Conservation (phyloP, 2,329 filamentous ascomycete genomes). For the Huntiella decipiens region DNA sequence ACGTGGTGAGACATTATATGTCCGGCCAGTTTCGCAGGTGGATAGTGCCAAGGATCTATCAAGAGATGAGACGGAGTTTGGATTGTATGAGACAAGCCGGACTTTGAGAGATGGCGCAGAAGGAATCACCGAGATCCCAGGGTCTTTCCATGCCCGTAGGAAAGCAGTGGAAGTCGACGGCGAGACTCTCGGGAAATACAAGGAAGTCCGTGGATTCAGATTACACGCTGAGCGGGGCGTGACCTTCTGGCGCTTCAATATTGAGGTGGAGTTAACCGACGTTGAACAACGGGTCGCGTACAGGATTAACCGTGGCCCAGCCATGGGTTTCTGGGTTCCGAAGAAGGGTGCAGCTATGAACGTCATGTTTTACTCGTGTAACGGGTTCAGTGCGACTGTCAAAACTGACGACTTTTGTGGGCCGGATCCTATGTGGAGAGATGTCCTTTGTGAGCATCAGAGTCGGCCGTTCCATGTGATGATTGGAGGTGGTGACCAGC, state of each 20-base stretch:
- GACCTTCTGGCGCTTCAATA: slow-evolving; percentile 94
- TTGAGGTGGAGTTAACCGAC: slow-evolving; percentile 70
- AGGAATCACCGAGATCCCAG: slow-evolving; percentile 28
- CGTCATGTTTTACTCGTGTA: slow-evolving; percentile 97
- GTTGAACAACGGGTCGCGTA: slow-evolving; percentile 79
- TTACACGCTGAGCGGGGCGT: slow-evolving; percentile 71
- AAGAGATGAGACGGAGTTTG: slow-evolving; percentile 56
- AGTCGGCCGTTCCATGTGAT: slow-evolving; percentile 90
- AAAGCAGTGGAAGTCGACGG: slow-evolving; percentile 46
- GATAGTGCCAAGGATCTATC: slow-evolving; percentile 65
- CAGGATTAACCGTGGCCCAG: slow-evolving; percentile 79
- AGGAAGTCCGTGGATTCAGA: slow-evolving; percentile 63
- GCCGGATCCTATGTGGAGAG: slow-evolving; percentile 90
- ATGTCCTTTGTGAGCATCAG: slow-evolving; percentile 84
- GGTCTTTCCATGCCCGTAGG: slow-evolving; percentile 34
- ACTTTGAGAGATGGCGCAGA: slow-evolving; percentile 30
- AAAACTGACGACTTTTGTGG: slow-evolving; percentile 69
- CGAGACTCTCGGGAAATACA: slow-evolving; percentile 62
- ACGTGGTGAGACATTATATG: slow-evolving; percentile 70
- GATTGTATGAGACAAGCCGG: slow-evolving; percentile 55
- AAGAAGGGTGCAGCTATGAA: slow-evolving; percentile 77
- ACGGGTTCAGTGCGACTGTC: slow-evolving; percentile 73
- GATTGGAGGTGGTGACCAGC: slow-evolving; percentile 91
- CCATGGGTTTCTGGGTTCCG: slow-evolving; percentile 88
- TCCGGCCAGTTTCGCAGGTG: slow-evolving; percentile 73